phyloP scores from a whole-genome alignment of 2,329 filamentous ascomycete genomes.

The Incumbomyces lentus region DNA sequence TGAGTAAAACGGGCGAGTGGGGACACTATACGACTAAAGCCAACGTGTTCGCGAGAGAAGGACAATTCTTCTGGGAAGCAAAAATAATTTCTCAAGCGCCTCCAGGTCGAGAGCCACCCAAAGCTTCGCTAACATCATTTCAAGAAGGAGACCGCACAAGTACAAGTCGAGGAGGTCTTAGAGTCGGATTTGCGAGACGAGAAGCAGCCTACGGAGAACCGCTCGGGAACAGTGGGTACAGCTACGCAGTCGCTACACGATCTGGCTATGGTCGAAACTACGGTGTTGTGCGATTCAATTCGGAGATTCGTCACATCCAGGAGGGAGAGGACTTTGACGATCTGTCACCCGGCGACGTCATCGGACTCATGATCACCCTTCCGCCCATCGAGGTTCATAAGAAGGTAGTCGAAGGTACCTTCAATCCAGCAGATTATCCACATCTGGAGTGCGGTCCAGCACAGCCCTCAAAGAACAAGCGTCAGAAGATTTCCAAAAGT shows the following conservation, averaged over 20 bases:
- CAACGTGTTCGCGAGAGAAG: conserved; percentile 82
- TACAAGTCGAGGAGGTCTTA: conserved; percentile 34
- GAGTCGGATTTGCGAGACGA: conserved; percentile 37
- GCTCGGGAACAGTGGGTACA: conserved; percentile 20
- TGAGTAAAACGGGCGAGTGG: conserved; percentile 71
- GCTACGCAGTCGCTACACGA: conserved; percentile 17
- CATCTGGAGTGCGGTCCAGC: conserved; percentile 20
- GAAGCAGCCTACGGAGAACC: conserved; percentile 25
- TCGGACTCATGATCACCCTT: conserved; percentile 84
- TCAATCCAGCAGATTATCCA: conserved; percentile 65
- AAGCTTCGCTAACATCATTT: conserved; percentile 16
- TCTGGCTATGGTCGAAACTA: conserved; percentile 30
- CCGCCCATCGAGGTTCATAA: conserved; percentile 76
- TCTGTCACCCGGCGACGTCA: conserved; percentile 80
- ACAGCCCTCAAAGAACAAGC: conserved; percentile 12
- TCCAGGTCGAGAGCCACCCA: conserved; percentile 50
- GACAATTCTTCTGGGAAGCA: conserved; percentile 89
- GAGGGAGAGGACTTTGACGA: conserved; percentile 76
- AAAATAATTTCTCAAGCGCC: conserved; percentile 52
- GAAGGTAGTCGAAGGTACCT: conserved; percentile 76
- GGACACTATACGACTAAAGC: conserved; percentile 72
- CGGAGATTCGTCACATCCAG: conserved; percentile 90
- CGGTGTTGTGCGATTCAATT: conserved; percentile 69
- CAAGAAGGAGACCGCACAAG: conserved; percentile 16
- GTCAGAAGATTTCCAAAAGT: conserved; percentile 15